Evolutionary conservation across 352 stramenopile genomes (phyloP), one percentile per base, ranked within the genome.

Genomic region (Globisporangium radiosum): DNA sequence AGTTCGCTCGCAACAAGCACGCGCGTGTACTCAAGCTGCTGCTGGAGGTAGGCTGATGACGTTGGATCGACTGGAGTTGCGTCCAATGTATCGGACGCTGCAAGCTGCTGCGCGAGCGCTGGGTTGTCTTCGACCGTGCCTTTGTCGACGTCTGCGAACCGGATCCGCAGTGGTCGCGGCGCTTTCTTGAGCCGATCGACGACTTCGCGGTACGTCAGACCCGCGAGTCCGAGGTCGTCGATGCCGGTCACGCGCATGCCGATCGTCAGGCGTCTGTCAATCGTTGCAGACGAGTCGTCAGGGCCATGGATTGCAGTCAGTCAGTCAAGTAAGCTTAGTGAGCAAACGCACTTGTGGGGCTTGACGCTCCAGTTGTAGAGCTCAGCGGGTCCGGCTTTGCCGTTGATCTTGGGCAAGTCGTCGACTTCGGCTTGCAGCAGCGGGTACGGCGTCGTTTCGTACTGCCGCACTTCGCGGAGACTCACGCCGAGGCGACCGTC

Each of bases 311-410:
- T 25, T 25, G 19, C 19, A 25, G 19, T 25, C 19, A 25, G 19
- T 25, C 19, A 25, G 19, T 25, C 19, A 25, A 1, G 19, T 25
- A 25, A 25, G 19, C 19, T 25, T 1, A 25, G 19, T 25, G 19
- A 25, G 19, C 19, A 11, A 3, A 67, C 71, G 40, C 54, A 80
- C 68, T 84, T 82, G 58, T 93, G 72, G 7, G 83, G 78, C 60
- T 91, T 91, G 53, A 95, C 85, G 59, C 85, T 93, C 85, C 85
- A 95, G 62, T 95, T 95, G 69, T 95, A 88, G 7, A 95, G 76
- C 69, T 95, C 85, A 14, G 85, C 85, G 0, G 85, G 80, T 0
- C 85, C 85, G 1, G 85, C 78, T 61, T 95, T 93, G 64, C 83
- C 82, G 52, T 85, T 90, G 14, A 92, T 81, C 73, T 95, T 95